Evolutionary conservation across 768 basidiomycete genomes (phyloP).

Genomic region (Tricholoma sp.): DNA sequence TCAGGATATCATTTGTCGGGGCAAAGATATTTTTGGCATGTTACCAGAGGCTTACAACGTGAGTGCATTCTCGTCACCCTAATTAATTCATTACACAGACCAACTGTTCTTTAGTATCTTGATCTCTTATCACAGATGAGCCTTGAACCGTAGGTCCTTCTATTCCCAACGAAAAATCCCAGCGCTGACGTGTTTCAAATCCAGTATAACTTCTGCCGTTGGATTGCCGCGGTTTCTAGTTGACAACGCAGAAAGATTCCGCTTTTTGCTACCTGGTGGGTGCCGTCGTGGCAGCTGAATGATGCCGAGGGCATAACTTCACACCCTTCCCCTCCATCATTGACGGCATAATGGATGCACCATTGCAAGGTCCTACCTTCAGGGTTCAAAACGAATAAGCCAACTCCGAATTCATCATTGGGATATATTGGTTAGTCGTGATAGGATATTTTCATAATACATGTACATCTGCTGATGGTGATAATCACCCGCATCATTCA

Average conservation of each 20-base stretch:
- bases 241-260: slow-evolving; percentile 44
- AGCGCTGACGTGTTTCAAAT: neutral
- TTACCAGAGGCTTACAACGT: slow-evolving; percentile 57
- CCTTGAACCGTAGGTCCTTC: slow-evolving; percentile 41
- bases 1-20: slow-evolving; percentile 52
- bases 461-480: neutral
- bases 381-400: neutral
- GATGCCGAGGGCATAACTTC: neutral
- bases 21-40: slow-evolving; percentile 62
- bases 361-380: neutral
- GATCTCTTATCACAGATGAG: slow-evolving; percentile 49
- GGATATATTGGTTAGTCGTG: neutral
- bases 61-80: slow-evolving; percentile 16
- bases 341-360: neutral
- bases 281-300: slow-evolving; percentile 32
- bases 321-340: neutral
- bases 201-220: slow-evolving; percentile 40
- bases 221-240: slow-evolving; percentile 48
- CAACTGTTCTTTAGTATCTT: slow-evolving; percentile 34
- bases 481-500: neutral
- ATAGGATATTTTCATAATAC: neutral
- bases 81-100: neutral
- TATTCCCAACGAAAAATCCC: neutral
- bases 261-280: slow-evolving; percentile 51
- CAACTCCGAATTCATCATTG: neutral